Evolutionary conservation across 2,329 filamentous ascomycete species (phyloP).

Genomic region (Penicillium sp.): DNA sequence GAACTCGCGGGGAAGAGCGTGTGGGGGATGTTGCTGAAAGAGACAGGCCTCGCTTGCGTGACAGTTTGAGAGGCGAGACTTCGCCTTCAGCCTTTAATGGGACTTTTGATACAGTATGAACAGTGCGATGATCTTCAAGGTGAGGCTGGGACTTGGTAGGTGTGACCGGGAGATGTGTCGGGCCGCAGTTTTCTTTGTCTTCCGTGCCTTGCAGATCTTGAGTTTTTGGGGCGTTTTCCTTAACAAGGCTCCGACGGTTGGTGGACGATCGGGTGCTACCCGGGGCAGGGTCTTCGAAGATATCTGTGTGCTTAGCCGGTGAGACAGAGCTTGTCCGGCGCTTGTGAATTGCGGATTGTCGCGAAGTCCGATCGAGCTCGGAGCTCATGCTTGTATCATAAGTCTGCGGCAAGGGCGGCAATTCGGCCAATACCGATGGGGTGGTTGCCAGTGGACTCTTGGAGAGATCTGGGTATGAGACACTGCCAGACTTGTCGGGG

Average conservation of each 20-base stretch:
- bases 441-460: conserved; percentile 21
- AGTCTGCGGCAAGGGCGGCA: conserved; percentile 13
- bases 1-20: conserved; percentile 33
- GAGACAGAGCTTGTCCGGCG: conserved; percentile 13
- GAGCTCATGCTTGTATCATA: conserved; percentile 13
- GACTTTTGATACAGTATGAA: conserved; percentile 76
- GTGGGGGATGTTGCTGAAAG: conserved; percentile 49
- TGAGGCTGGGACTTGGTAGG: conserved; percentile 52
- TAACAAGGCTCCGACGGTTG: neutral
- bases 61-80: conserved; percentile 48
- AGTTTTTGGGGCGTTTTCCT: conserved; percentile 1
- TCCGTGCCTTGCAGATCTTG: conserved; percentile 17
- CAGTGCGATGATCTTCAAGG: conserved; percentile 53
- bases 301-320: conserved; percentile 14
- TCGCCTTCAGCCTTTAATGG: conserved; percentile 68
- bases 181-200: conserved; percentile 33
- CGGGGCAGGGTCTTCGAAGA: conserved; percentile 27
- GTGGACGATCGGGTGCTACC: neutral
- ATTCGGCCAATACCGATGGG: conserved; percentile 14
- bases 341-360: conserved; percentile 7
- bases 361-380: conserved; percentile 13
- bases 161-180: conserved; percentile 51
- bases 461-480: conserved; percentile 27
- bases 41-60: conserved; percentile 54
- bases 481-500: conserved; percentile 10